phyloP scores from a whole-genome alignment of 495 filamentous ascomycete species.

The Talaromyces ruber region DNA sequence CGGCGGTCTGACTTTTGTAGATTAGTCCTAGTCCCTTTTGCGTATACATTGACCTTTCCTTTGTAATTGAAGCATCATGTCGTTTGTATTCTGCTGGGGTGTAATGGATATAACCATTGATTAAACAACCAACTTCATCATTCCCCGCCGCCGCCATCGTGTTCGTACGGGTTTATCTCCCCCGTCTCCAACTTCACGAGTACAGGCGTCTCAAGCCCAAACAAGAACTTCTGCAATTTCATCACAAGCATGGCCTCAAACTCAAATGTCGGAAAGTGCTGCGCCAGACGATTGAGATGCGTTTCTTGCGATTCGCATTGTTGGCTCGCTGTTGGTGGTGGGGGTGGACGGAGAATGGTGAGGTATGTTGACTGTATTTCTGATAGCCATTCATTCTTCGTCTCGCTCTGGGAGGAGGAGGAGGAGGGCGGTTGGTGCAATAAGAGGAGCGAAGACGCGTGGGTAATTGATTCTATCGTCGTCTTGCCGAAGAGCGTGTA shows the following conservation, averaged over 20 bases:
- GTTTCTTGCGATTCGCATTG: constrained; percentile 3
- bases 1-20: neutral
- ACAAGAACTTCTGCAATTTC: constrained; percentile 28
- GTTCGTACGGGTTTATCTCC: neutral
- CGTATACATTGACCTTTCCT: neutral
- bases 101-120: neutral
- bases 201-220: constrained; percentile 26
- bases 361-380: constrained; percentile 4
- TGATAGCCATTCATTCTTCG: neutral
- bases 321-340: neutral
- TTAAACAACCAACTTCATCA: no score
- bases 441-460: neutral
- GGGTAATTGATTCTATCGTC: constrained; percentile 13
- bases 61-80: constrained; percentile 18
- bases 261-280: constrained; percentile 8
- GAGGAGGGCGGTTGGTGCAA: neutral
- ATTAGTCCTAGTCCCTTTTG: neutral
- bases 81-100: constrained; percentile 2
- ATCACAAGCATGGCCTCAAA: constrained; percentile 19
- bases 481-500: constrained; percentile 21
- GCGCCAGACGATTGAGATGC: constrained; percentile 4
- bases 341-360: constrained; percentile 7
- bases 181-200: constrained; percentile 39
- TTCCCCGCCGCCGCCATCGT: neutral
- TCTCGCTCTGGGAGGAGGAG: neutral